Conservation (phyloP, 2,329 filamentous ascomycete genomes). For the Diaporthe batatas region DNA sequence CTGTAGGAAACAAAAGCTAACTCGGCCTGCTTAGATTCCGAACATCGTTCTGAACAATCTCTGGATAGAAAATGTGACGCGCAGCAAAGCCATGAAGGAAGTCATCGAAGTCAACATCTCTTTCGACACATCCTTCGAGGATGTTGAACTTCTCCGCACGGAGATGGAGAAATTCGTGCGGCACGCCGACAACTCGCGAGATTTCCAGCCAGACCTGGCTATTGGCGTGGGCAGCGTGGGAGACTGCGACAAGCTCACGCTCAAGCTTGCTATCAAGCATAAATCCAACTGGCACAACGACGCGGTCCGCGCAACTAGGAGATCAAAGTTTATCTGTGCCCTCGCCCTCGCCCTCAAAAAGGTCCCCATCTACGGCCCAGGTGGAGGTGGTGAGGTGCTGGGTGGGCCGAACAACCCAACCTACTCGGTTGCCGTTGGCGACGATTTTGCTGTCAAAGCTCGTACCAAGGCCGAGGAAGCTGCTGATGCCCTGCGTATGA, state of each 20-base stretch:
- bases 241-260: slow-evolving; percentile 87
- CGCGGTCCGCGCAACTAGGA: slow-evolving; percentile 80
- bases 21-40: slow-evolving; percentile 71
- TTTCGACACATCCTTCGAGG: slow-evolving; percentile 90
- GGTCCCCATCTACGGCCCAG: slow-evolving; percentile 87
- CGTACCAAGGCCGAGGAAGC: slow-evolving; percentile 70
- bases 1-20: not conserved
- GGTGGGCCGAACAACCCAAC: slow-evolving; percentile 80
- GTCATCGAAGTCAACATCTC: slow-evolving; percentile 83
- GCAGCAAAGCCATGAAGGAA: slow-evolving; percentile 93
- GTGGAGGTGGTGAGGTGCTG: slow-evolving; percentile 73
- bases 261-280: slow-evolving; percentile 88
- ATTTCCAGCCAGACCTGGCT: slow-evolving; percentile 88
- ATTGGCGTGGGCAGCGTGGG: slow-evolving; percentile 84
- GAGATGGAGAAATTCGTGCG: slow-evolving; percentile 91
- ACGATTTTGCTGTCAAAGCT: slow-evolving; percentile 74
- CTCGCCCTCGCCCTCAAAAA: slow-evolving; percentile 86
- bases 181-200: slow-evolving; percentile 85
- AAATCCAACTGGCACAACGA: slow-evolving; percentile 96
- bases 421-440: slow-evolving; percentile 83
- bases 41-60: slow-evolving; percentile 92
- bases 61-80: slow-evolving; percentile 96
- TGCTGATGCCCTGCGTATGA: slow-evolving; percentile 75
- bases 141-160: slow-evolving; percentile 84
- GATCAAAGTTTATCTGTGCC: slow-evolving; percentile 98